Evolutionary conservation across 352 stramenopile species (phyloP).

Genomic region (Phytophthora pseudosyringae): DNA sequence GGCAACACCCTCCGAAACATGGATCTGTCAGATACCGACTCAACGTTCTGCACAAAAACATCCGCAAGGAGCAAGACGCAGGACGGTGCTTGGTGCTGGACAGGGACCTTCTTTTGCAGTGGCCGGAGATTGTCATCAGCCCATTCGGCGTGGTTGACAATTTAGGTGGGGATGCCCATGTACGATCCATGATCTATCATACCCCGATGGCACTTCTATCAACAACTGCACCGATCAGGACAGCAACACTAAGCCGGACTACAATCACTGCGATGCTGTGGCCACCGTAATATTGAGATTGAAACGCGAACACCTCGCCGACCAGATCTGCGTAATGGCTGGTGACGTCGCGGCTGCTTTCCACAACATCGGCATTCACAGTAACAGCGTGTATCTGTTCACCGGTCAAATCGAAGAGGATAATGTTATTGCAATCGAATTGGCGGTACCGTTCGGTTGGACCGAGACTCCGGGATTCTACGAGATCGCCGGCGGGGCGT

Average conservation of each 20-base stretch:
- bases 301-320: neutral
- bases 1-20: conserved; percentile 13
- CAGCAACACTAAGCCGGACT: conserved; percentile 21
- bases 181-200: conserved; percentile 25
- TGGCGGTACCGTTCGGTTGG: conserved; percentile 20
- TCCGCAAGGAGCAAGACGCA: conserved; percentile 26
- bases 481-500: conserved; percentile 17
- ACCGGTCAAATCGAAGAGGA: conserved; percentile 20
- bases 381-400: conserved; percentile 21
- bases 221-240: conserved; percentile 28
- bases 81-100: conserved; percentile 26
- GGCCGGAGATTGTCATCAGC: conserved; percentile 22
- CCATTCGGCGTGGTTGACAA: conserved; percentile 25
- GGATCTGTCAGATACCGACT: conserved; percentile 7
- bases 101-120: conserved; percentile 23
- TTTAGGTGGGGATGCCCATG: neutral
- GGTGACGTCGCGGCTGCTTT: conserved; percentile 21
- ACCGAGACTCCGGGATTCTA: conserved; percentile 9
- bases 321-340: conserved; percentile 1
- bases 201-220: conserved; percentile 10
- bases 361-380: conserved; percentile 22
- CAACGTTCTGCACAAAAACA: conserved; percentile 30
- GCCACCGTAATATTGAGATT: conserved; percentile 7
- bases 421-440: conserved; percentile 26
- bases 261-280: conserved; percentile 23